A percentile compares a stretch with the other conserved stretches of the same genome.
These are phyloP conservation scores for Aspergillus cavernicola DNA, from an alignment of 495 filamentous ascomycete genomes.

Conservation along the genomic window DNA sequence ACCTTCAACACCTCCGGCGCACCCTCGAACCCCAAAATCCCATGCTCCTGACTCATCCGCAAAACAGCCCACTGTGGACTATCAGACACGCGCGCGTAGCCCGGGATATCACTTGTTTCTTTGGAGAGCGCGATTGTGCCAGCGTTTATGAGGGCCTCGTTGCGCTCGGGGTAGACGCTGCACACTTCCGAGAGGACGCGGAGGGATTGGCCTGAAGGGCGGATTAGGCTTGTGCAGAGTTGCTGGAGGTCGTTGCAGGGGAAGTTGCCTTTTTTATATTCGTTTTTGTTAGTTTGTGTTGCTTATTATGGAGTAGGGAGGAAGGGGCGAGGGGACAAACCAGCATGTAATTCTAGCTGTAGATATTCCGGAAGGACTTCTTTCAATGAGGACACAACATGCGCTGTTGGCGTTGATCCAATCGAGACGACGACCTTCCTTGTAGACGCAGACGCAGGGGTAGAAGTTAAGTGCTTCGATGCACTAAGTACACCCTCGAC, in stretches of 20 bases:
- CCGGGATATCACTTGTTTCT: conserved; percentile 13
- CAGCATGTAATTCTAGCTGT: conserved; percentile 33
- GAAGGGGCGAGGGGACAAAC: conserved; percentile 1
- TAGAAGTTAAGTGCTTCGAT: background rate
- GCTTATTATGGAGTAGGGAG: too few relatives aligned
- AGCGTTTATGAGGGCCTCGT: conserved; percentile 25
- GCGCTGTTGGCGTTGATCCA: conserved; percentile 34
- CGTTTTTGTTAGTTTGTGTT: background rate
- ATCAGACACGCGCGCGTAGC: conserved; percentile 7
- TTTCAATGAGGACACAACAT: conserved; percentile 26
- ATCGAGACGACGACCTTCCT: conserved; percentile 28
- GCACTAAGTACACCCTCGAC: conserved; percentile 10
- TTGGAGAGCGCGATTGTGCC: conserved; percentile 19
- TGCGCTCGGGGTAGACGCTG: conserved; percentile 26
- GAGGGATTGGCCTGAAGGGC: conserved; percentile 11
- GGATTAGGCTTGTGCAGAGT: conserved; percentile 19
- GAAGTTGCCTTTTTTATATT: conserved; percentile 19
- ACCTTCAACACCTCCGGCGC: background rate
- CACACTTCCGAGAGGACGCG: conserved; percentile 19
- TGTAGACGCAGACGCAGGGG: background rate
- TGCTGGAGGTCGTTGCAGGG: conserved; percentile 26
- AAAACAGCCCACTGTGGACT: conserved; percentile 56
- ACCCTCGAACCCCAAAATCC: conserved; percentile 40
- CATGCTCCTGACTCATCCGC: conserved; percentile 64
- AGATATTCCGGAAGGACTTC: conserved; percentile 16